Base-by-base conservation (phyloP, 306 rosid species). In the Ormosia emarginata region DNA sequence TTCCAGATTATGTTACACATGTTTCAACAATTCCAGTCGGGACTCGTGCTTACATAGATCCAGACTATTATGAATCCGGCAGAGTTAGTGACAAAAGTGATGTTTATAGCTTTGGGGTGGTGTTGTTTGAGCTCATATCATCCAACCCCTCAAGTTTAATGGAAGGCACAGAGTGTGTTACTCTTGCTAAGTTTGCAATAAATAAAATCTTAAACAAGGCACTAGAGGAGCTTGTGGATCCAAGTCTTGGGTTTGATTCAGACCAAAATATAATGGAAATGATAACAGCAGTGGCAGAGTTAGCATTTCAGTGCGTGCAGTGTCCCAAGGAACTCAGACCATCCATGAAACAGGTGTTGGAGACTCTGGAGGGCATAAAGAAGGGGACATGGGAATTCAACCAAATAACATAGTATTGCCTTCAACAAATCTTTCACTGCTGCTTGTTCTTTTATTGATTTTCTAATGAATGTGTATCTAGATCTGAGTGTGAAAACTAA, bases 41-140 rank as follows among this genome's bases (percentile, higher is more conserved):
- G 39, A 75, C 81, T 57, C 36, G 3, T 50, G 75, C 24, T 0
- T 90, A 92, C 15, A 90, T 92, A 10, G 97, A 92, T 79, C 95
- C 97, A 0, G 93, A 90, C 3, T 90, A 90, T 61, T 84, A 62
- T 10, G 68, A 79, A 50, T 85, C 90, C 49, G 81, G 88, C 41
- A 91, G 83, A 71, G 91, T 92, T 0, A 86, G 91, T 17, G 84
- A 79, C 9, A 92, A 81, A 75, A 92, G 93, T 56, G 97, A 92
- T 55, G 93, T 92, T 2, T 92, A 75, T 66, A 90, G 94, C 86
- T 90, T 88, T 2, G 97, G 97, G 0, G 97, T 92, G 71, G 89
- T 92, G 8, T 61, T 92, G 75, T 52, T 90, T 37, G 90, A 88
- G 53, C 93, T 91, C 24, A 79, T 91, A 34, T 89, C 97, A 17